Evolutionary conservation across 2,329 filamentous ascomycete species (phyloP).

Genomic region (Penicillium sp.): DNA sequence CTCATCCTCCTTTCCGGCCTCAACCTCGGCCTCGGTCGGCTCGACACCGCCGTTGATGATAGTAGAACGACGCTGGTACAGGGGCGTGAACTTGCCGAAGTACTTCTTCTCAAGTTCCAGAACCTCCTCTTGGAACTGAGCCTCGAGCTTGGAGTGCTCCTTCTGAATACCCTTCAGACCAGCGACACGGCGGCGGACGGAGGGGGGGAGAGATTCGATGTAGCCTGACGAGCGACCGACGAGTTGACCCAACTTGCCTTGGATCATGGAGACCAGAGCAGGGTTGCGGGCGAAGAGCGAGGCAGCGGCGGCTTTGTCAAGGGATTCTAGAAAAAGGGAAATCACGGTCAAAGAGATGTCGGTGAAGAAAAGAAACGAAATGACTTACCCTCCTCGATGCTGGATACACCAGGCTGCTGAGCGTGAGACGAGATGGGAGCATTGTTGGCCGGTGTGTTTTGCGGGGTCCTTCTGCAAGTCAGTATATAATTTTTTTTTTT

Average conservation of each 20-base stretch:
- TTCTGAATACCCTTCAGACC: slow-evolving; percentile 97
- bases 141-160: slow-evolving; percentile 95
- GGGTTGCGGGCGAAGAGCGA: slow-evolving; percentile 95
- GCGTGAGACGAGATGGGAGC: slow-evolving; percentile 96
- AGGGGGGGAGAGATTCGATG: slow-evolving; percentile 84
- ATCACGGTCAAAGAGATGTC: slow-evolving; percentile 9
- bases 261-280: slow-evolving; percentile 90
- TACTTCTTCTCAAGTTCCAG: slow-evolving; percentile 98
- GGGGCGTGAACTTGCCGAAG: slow-evolving; percentile 94
- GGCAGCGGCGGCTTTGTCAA: slow-evolving; percentile 76
- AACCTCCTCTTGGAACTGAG: slow-evolving; percentile 96
- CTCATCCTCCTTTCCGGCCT: slow-evolving; percentile 72
- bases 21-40: slow-evolving; percentile 77
- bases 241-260: slow-evolving; percentile 85
- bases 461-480: slow-evolving; percentile 64
- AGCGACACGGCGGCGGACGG: slow-evolving; percentile 84
- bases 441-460: slow-evolving; percentile 93
- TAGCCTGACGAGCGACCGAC: slow-evolving; percentile 95
- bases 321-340: slow-evolving; percentile 58
- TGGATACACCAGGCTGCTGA: slow-evolving; percentile 84
- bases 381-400: slow-evolving; percentile 88
- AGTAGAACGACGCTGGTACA: slow-evolving; percentile 87
- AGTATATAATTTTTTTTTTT: slow-evolving; percentile 16
- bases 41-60: slow-evolving; percentile 84
- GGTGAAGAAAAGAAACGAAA: slow-evolving; percentile 1